phyloP scores from a whole-genome alignment of 305 asterid species.

The Fraxinus xanthoxyloides region DNA sequence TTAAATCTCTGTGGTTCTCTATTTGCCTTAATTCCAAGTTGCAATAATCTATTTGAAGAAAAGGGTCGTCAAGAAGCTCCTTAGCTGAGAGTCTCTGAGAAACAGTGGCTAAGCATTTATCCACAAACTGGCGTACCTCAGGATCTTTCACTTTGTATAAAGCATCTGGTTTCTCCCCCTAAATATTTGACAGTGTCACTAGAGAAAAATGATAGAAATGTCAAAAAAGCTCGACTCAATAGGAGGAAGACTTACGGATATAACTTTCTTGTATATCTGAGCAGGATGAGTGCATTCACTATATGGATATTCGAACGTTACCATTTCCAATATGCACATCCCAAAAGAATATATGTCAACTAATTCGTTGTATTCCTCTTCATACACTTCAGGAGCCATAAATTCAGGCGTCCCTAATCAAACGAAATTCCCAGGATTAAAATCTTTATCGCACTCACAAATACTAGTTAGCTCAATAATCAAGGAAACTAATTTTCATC shows the following conservation, averaged over 20 bases:
- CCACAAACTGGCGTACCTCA: constrained; percentile 76
- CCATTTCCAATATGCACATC: constrained; percentile 54
- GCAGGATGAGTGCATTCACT: constrained; percentile 50
- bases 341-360: constrained; percentile 54
- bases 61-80: constrained; percentile 84
- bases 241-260: constrained; percentile 32
- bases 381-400: constrained; percentile 68
- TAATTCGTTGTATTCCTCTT: constrained; percentile 52
- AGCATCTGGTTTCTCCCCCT: constrained; percentile 90
- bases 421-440: neutral
- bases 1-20: constrained; percentile 43
- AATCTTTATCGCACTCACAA: neutral
- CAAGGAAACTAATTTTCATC: neutral
- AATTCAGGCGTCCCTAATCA: constrained; percentile 69
- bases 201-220: neutral
- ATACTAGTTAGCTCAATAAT: neutral
- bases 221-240: neutral
- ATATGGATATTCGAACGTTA: constrained; percentile 52
- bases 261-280: constrained; percentile 54
- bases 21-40: constrained; percentile 41
- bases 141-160: constrained; percentile 73
- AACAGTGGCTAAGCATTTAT: constrained; percentile 80
- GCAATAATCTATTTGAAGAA: constrained; percentile 62
- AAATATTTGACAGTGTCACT: neutral
- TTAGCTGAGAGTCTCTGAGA: constrained; percentile 67